phyloP scores from a whole-genome alignment of 2,329 filamentous ascomycete species.

The Trichoderma lentiforme region DNA sequence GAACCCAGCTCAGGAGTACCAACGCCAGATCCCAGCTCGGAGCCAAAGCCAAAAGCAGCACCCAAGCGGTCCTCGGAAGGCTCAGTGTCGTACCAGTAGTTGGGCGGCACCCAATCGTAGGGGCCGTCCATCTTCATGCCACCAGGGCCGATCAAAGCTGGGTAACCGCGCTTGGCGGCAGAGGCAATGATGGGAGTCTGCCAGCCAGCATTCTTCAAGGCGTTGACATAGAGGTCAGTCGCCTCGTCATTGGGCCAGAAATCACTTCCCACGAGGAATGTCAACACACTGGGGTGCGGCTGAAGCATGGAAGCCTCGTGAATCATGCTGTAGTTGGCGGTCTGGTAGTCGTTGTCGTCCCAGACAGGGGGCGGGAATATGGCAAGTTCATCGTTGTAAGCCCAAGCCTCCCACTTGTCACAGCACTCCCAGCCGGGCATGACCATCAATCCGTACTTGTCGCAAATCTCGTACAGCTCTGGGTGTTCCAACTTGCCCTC shows the following conservation, averaged over 20 bases:
- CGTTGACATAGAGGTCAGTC: conserved; percentile 49
- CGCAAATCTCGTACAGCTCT: conserved; percentile 56
- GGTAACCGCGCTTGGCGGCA: conserved; percentile 53
- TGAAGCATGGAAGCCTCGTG: conserved; percentile 61
- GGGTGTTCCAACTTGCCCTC: conserved; percentile 65
- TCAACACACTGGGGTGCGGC: conserved; percentile 55
- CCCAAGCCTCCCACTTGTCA: conserved; percentile 65
- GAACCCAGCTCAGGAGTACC: conserved; percentile 58
- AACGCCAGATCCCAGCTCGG: conserved; percentile 59
- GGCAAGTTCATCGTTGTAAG: conserved; percentile 53
- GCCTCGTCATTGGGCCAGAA: conserved; percentile 60
- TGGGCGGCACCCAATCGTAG: conserved; percentile 64
- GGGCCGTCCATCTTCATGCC: conserved; percentile 66
- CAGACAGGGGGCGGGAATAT: conserved; percentile 40
- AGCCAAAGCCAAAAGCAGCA: conserved; percentile 61
- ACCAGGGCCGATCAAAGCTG: conserved; percentile 48
- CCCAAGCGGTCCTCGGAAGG: conserved; percentile 42
- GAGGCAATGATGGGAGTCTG: conserved; percentile 55
- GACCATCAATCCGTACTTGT: conserved; percentile 58
- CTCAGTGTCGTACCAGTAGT: conserved; percentile 57
- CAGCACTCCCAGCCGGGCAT: conserved; percentile 65
- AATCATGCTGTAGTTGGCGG: conserved; percentile 52
- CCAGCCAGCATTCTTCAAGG: conserved; percentile 52
- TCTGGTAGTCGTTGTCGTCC: conserved; percentile 52
- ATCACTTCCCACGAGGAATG: conserved; percentile 59